Percentiles rank a stretch among this genome's conserved stretches.
Conservation (phyloP, 345 rosid species). For the Erucastrum elatum region DNA sequence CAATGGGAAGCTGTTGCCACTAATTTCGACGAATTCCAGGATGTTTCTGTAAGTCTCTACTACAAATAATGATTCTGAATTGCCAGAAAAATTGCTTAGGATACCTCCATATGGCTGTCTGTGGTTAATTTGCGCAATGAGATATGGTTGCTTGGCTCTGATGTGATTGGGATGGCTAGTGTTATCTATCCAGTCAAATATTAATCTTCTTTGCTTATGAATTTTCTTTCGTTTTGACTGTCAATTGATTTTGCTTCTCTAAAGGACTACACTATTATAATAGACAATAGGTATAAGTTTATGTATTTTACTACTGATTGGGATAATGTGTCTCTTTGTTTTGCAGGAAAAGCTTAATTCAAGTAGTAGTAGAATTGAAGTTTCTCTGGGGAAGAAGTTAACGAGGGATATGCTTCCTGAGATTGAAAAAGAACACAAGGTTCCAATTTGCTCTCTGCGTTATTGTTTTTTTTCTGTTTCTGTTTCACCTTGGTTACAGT, state of each 20-base stretch:
- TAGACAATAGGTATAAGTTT: neutral
- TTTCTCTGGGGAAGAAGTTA: conserved; percentile 85
- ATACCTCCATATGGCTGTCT: conserved; percentile 4
- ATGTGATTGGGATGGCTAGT: conserved; percentile 25
- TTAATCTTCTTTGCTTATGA: conserved; percentile 15
- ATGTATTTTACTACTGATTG: neutral
- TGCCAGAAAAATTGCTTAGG: neutral
- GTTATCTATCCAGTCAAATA: neutral
- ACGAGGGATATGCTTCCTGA: conserved; percentile 93
- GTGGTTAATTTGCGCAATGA: neutral
- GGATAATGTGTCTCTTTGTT: conserved; percentile 20
- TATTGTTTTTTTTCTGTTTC: neutral
- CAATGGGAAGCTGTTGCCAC: conserved; percentile 99
- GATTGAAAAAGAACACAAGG: conserved; percentile 97
- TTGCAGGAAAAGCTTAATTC: conserved; percentile 83
- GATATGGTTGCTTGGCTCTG: conserved; percentile 28
- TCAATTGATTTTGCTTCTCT: conserved; percentile 6
- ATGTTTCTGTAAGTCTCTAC: conserved; percentile 61
- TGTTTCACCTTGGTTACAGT: conserved; percentile 7
- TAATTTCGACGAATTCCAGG: conserved; percentile 93
- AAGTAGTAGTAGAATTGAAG: conserved; percentile 89
- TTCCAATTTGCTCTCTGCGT: conserved; percentile 33
- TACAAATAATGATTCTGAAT: neutral
- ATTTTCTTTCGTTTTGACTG: conserved; percentile 18
- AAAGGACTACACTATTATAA: conserved; percentile 4